These are phyloP conservation scores for Agrocybe chaxingu DNA, from an alignment of 768 basidiomycete species.

Conservation along the genomic window DNA sequence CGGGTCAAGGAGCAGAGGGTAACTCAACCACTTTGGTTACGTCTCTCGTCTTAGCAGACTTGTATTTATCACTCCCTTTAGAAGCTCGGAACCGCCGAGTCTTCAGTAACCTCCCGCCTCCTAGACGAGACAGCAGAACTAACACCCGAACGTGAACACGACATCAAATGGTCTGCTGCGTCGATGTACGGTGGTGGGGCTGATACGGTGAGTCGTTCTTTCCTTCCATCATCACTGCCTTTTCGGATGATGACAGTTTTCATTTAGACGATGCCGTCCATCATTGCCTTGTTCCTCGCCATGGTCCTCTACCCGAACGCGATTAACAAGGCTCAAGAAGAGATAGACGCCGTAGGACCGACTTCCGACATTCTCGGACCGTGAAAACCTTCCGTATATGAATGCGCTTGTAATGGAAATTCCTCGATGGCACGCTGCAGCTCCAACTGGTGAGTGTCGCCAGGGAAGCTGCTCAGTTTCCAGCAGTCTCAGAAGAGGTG, in stretches of 20 bases:
- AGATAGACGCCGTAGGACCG: conserved; percentile 58
- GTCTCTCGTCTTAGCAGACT: not conserved
- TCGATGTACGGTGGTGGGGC: conserved; percentile 59
- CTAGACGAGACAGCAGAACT: conserved; percentile 8
- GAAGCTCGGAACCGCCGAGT: conserved; percentile 28
- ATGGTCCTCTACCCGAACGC: conserved; percentile 59
- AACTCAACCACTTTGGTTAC: not conserved
- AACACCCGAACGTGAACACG: conserved; percentile 5
- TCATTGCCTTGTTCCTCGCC: conserved; percentile 59
- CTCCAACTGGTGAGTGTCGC: conserved; percentile 16
- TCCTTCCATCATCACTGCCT: not conserved
- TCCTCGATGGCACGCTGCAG: conserved; percentile 15
- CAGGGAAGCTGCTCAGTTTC: not conserved
- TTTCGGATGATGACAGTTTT: not conserved
- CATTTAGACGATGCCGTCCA: conserved; percentile 45
- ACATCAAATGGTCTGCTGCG: conserved; percentile 15
- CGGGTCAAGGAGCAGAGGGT: conserved; percentile 47
- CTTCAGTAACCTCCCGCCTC: conserved; percentile 29
- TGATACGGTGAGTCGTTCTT: conserved; percentile 45
- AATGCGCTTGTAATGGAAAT: conserved; percentile 20
- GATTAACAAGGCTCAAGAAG: conserved; percentile 54
- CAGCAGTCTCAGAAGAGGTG: not conserved
- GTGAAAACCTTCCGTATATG: conserved; percentile 48
- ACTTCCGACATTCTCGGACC: conserved; percentile 58
- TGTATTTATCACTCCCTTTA: not conserved